A percentile compares a stretch with the other conserved stretches of the same genome.
phyloP scores from a whole-genome alignment of 148 eudicot species.

The Chenopodium album region DNA sequence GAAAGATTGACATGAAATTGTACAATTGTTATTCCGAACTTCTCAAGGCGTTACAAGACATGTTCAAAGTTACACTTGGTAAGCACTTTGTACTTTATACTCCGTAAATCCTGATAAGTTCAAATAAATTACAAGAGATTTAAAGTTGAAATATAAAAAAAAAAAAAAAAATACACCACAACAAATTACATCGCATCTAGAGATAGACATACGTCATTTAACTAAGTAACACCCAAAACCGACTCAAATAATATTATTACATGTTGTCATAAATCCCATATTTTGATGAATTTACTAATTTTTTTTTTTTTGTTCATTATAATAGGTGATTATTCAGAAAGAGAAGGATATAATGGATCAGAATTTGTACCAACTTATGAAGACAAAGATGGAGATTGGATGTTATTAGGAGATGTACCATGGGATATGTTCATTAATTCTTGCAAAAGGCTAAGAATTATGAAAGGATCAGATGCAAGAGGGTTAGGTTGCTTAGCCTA shows the following conservation, averaged over 20 bases:
- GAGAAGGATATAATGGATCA: conserved; percentile 34
- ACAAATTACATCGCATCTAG: no score
- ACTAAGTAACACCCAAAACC: background rate
- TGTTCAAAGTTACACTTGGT: conserved; percentile 40
- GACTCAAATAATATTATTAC: no score
- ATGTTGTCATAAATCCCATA: no score
- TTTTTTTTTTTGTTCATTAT: background rate
- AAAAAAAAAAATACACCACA: no score
- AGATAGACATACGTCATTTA: no score
- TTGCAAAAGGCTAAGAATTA: conserved; percentile 40
- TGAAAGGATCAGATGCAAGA: conserved; percentile 35
- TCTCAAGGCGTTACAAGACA: conserved; percentile 29
- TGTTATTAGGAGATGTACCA: conserved; percentile 43
- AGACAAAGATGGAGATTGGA: conserved; percentile 46
- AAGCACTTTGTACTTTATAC: conserved; percentile 2
- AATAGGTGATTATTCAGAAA: conserved; percentile 29
- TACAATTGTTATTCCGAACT: conserved; percentile 29
- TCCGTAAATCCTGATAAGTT: no score
- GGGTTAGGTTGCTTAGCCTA: conserved; percentile 28
- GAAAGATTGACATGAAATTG: conserved; percentile 36
- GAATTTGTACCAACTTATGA: conserved; percentile 35
- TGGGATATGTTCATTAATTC: conserved; percentile 41
- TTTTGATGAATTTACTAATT: background rate
- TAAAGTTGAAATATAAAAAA: no score
- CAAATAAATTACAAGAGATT: no score